Percentiles rank a stretch among this genome's conserved stretches.
Conservation (phyloP, 1,284 basidiomycete genomes). For the Pascua guehoae region DNA sequence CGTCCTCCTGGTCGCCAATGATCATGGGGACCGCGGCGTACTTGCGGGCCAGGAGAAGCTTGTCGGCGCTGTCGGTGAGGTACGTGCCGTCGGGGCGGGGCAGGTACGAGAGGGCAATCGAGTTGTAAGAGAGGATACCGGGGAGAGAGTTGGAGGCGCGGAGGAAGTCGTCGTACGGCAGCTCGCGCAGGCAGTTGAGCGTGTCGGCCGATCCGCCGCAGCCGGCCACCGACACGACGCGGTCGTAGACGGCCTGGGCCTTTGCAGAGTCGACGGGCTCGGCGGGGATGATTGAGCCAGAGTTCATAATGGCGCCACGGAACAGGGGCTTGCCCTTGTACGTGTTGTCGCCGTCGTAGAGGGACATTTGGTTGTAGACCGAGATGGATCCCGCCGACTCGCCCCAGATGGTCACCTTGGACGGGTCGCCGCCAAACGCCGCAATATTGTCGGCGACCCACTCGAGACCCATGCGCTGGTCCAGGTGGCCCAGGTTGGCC, state of each 20-base stretch:
- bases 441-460: constrained; percentile 42
- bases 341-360: constrained; percentile 53
- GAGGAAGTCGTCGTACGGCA: constrained; percentile 43
- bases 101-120: constrained; percentile 48
- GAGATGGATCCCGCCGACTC: constrained; percentile 57
- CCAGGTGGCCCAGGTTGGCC: constrained; percentile 55
- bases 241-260: constrained; percentile 16
- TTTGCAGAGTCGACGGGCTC: constrained; percentile 13
- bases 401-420: constrained; percentile 53
- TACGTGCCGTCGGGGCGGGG: constrained; percentile 58
- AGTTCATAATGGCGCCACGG: constrained; percentile 43
- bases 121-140: constrained; percentile 11
- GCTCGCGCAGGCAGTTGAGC: constrained; percentile 54
- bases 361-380: constrained; percentile 52
- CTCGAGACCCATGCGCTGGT: constrained; percentile 37
- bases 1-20: constrained; percentile 26
- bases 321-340: constrained; percentile 51
- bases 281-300: constrained; percentile 46
- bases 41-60: constrained; percentile 3
- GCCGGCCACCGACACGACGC: constrained; percentile 3
- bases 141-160: constrained; percentile 14
- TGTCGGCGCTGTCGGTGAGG: constrained; percentile 50
- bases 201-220: constrained; percentile 49
- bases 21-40: constrained; percentile 19
- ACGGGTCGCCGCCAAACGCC: constrained; percentile 43